Conservation (phyloP, 2,329 filamentous ascomycete genomes). For the Coniella vitis region DNA sequence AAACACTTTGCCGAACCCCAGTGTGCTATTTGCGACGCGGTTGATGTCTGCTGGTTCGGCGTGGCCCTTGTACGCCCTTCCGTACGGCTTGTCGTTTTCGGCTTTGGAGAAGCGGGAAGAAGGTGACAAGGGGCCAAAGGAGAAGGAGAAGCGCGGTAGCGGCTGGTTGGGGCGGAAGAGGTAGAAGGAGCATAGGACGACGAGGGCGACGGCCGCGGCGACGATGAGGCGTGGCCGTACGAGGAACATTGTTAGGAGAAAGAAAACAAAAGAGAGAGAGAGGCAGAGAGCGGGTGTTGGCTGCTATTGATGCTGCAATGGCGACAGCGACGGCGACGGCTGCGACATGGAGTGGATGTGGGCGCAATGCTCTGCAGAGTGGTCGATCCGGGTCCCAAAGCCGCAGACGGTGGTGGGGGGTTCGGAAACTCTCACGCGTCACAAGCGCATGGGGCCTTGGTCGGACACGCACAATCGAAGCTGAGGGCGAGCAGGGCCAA, state of each 20-base stretch:
- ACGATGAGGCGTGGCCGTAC: slow-evolving; percentile 8
- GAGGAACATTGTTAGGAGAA: slow-evolving; percentile 11
- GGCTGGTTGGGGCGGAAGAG: slow-evolving; percentile 6
- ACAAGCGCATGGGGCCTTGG: no score
- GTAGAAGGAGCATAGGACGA: slow-evolving; percentile 8
- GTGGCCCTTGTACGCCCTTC: slow-evolving; percentile 16
- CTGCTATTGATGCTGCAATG: neutral
- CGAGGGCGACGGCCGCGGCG: neutral
- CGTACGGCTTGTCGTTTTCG: slow-evolving; percentile 10
- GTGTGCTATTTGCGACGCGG: slow-evolving; percentile 21
- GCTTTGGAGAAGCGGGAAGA: neutral
- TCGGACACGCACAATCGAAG: no score
- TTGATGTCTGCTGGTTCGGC: slow-evolving; percentile 18
- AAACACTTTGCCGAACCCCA: slow-evolving; percentile 29
- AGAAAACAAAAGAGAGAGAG: neutral
- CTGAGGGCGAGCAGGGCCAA: no score
- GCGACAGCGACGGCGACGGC: no score
- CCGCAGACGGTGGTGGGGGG: no score
- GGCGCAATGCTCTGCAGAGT: no score
- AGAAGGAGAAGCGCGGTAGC: slow-evolving; percentile 4
- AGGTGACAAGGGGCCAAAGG: neutral
- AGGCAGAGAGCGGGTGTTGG: neutral
- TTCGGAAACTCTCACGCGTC: no score
- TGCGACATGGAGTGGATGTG: no score
- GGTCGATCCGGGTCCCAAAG: no score